A percentile compares a stretch with the other conserved stretches of the same genome.
phyloP scores from a whole-genome alignment of 2,329 filamentous ascomycete genomes.

The Aspergillus clavatus region DNA sequence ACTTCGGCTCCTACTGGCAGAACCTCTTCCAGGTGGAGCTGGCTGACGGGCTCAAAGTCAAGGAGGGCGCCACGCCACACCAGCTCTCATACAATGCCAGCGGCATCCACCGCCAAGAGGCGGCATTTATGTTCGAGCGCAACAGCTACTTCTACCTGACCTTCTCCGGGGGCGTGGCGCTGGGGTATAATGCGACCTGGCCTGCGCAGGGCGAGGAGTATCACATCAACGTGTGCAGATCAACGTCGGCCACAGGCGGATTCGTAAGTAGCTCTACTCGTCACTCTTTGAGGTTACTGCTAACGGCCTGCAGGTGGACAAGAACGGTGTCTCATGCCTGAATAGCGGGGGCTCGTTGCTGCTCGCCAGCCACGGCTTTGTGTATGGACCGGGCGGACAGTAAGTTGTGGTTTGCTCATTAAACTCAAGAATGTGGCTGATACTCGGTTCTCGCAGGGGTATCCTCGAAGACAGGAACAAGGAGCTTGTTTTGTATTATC shows the following conservation, averaged over 20 bases:
- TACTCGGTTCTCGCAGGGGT: slow-evolving; percentile 20
- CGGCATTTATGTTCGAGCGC: slow-evolving; percentile 52
- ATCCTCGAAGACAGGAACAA: slow-evolving; percentile 29
- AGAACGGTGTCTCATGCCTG: slow-evolving; percentile 50
- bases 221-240: slow-evolving; percentile 60
- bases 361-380: slow-evolving; percentile 54
- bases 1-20: slow-evolving; percentile 67
- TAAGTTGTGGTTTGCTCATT: slow-evolving; percentile 37
- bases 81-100: slow-evolving; percentile 53
- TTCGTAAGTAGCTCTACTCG: slow-evolving; percentile 44
- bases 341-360: slow-evolving; percentile 58
- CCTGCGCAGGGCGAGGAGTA: slow-evolving; percentile 59
- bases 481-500: slow-evolving; percentile 59
- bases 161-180: slow-evolving; percentile 55
- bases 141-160: slow-evolving; percentile 60
- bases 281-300: neutral
- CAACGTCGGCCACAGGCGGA: slow-evolving; percentile 46
- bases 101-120: slow-evolving; percentile 54
- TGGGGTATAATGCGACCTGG: slow-evolving; percentile 50
- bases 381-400: slow-evolving; percentile 65
- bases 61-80: slow-evolving; percentile 30
- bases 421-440: neutral
- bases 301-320: slow-evolving; percentile 42
- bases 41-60: slow-evolving; percentile 24
- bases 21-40: slow-evolving; percentile 59